Conservation (phyloP, 345 rosid species). For the Linum usitatissimum region DNA sequence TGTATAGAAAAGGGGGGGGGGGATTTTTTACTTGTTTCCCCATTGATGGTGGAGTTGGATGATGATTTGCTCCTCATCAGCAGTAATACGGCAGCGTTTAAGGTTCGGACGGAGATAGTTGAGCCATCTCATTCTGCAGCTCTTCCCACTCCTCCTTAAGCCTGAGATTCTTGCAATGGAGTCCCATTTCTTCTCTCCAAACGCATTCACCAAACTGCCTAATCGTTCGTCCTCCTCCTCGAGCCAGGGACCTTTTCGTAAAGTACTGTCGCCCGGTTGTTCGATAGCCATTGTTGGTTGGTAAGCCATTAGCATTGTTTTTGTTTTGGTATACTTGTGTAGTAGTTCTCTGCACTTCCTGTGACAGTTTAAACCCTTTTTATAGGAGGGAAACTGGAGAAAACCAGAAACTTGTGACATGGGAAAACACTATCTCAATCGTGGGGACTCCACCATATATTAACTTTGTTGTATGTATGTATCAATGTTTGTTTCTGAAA, state of each 20-base stretch:
- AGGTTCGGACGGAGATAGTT: conserved; percentile 54
- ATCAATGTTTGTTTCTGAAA: conserved; percentile 9
- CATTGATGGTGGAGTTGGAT: conserved; percentile 43
- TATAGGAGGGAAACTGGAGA: conserved; percentile 2
- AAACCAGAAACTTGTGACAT: conserved; percentile 30
- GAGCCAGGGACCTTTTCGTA: conserved; percentile 54
- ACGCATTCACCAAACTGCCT: conserved; percentile 30
- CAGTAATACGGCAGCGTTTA: conserved; percentile 43
- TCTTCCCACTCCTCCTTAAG: conserved; percentile 61
- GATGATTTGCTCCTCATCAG: conserved; percentile 48
- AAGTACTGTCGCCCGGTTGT: conserved; percentile 26
- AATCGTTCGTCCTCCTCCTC: conserved; percentile 50
- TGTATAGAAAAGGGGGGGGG: not conserved
- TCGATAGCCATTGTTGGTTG: not conserved
- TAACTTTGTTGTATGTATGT: conserved; percentile 14
- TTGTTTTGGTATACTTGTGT: not conserved
- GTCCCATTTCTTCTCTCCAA: conserved; percentile 67
- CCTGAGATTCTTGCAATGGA: conserved; percentile 51
- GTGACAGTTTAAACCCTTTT: conserved; percentile 15
- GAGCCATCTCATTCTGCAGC: conserved; percentile 68
- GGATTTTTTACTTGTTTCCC: conserved; percentile 60
- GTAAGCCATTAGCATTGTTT: conserved; percentile 11
- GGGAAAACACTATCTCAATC: conserved; percentile 28
- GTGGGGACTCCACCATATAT: conserved; percentile 31
- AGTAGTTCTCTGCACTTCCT: not conserved